Percentiles rank a stretch among this genome's conserved stretches.
These are phyloP conservation scores for Diaporthe sp. DNA, from an alignment of 2,329 filamentous ascomycete species.

Conservation along the genomic window DNA sequence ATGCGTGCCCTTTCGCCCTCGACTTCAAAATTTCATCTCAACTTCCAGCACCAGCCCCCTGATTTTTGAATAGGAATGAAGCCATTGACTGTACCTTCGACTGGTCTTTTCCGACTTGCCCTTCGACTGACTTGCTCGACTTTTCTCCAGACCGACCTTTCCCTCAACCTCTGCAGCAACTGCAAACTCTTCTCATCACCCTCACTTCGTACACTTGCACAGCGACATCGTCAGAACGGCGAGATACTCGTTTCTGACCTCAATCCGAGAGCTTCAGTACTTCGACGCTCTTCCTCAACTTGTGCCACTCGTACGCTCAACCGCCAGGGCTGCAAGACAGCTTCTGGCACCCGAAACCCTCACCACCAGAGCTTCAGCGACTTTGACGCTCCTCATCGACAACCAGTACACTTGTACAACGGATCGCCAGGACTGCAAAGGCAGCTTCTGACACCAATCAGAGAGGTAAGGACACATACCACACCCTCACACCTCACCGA, in stretches of 20 bases:
- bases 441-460: slow-evolving; percentile 4
- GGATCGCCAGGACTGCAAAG: slow-evolving; percentile 27
- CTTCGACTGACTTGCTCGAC: background rate
- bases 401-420: slow-evolving; percentile 22
- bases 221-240: slow-evolving; percentile 11
- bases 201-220: slow-evolving; percentile 6
- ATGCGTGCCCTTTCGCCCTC: background rate
- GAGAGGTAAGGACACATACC: background rate
- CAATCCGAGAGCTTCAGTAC: slow-evolving; percentile 1
- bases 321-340: slow-evolving; percentile 26
- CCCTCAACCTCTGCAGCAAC: background rate
- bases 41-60: slow-evolving; percentile 2
- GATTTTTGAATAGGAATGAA: slow-evolving; percentile 10
- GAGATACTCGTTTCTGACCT: background rate
- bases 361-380: slow-evolving; percentile 12
- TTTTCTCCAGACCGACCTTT: slow-evolving; percentile 4
- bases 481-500: background rate
- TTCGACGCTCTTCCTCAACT: slow-evolving; percentile 7
- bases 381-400: slow-evolving; percentile 14
- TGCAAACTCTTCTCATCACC: slow-evolving; percentile 20
- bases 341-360: background rate
- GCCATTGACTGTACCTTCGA: background rate
- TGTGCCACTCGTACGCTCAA: slow-evolving; percentile 10
- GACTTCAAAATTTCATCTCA: slow-evolving; percentile 1
- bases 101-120: background rate